Percentiles rank a stretch among this genome's conserved stretches.
Evolutionary conservation across 352 stramenopile genomes (phyloP).

Genomic region (Vaucheria bursata): DNA sequence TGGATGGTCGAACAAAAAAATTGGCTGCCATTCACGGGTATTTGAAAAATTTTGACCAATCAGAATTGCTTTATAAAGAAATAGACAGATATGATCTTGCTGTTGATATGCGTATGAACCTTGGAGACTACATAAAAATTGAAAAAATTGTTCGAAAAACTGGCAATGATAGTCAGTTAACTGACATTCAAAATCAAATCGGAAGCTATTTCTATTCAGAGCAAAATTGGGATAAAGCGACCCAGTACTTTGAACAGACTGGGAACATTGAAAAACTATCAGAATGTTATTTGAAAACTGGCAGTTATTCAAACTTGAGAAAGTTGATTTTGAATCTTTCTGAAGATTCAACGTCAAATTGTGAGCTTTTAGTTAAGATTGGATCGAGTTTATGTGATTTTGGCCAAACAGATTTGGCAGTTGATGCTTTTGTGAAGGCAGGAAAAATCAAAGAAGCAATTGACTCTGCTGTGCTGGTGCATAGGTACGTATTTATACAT

Average conservation of each 20-base stretch:
- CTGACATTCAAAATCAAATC: too few species aligned
- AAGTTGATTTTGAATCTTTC: constrained; percentile 70
- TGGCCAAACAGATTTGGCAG: constrained; percentile 65
- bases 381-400: constrained; percentile 35
- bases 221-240: constrained; percentile 80
- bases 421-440: constrained; percentile 65
- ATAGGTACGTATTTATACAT: constrained; percentile 50
- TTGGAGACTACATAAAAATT: constrained; percentile 79
- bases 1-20: constrained; percentile 79
- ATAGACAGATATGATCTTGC: constrained; percentile 86
- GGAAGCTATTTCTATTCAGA: too few species aligned
- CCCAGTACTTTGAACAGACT: constrained; percentile 76
- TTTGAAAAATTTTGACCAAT: constrained; percentile 58
- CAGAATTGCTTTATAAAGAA: constrained; percentile 76
- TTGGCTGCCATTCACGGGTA: not conserved
- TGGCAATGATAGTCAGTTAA: too few species aligned
- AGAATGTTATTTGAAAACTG: constrained; percentile 65
- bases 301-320: constrained; percentile 56
- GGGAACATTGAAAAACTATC: constrained; percentile 64
- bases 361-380: not conserved
- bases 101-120: constrained; percentile 71
- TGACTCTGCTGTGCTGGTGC: constrained; percentile 78
- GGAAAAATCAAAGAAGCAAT: constrained; percentile 78
- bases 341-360: not conserved
- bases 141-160: too few species aligned